Conservation (phyloP, 371 early-diverging fungal genomes). For the Aphelidium insulamus region DNA sequence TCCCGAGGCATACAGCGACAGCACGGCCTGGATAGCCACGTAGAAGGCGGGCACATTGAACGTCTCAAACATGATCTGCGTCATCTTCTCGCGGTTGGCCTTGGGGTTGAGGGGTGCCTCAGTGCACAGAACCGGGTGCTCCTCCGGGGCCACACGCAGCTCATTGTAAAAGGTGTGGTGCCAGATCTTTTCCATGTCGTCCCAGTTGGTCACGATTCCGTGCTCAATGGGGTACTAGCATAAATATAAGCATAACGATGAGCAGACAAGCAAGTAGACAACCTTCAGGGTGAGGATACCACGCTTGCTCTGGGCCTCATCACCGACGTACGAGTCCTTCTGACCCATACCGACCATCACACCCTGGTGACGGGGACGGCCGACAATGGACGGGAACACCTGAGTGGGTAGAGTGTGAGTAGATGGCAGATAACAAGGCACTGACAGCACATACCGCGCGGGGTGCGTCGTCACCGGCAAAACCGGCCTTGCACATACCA, state of each 20-base stretch:
- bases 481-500: conserved; percentile 99
- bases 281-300: conserved; percentile 97
- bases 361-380: conserved; percentile 94
- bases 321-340: conserved; percentile 99
- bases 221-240: conserved; percentile 99
- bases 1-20: conserved; percentile 95
- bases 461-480: conserved; percentile 99
- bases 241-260: too few relatives aligned
- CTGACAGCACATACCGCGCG: too few relatives aligned
- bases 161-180: conserved; percentile 94
- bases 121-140: conserved; percentile 97
- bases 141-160: conserved; percentile 62
- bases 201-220: conserved; percentile 99
- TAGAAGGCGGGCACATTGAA: conserved; percentile 98
- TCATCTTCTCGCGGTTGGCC: conserved; percentile 99
- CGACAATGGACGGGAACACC: conserved; percentile 89
- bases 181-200: conserved; percentile 99
- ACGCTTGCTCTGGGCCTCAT: conserved; percentile 99
- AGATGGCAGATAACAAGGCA: too few relatives aligned
- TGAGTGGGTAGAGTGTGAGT: too few relatives aligned
- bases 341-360: conserved; percentile 99
- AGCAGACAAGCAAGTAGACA: too few relatives aligned
- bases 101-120: conserved; percentile 99
- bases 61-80: conserved; percentile 99
- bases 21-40: conserved; percentile 97